Percentiles rank a stretch among this genome's conserved stretches.
phyloP scores from a whole-genome alignment of 2,329 filamentous ascomycete genomes.

The Chrysosporium queenslandicum region DNA sequence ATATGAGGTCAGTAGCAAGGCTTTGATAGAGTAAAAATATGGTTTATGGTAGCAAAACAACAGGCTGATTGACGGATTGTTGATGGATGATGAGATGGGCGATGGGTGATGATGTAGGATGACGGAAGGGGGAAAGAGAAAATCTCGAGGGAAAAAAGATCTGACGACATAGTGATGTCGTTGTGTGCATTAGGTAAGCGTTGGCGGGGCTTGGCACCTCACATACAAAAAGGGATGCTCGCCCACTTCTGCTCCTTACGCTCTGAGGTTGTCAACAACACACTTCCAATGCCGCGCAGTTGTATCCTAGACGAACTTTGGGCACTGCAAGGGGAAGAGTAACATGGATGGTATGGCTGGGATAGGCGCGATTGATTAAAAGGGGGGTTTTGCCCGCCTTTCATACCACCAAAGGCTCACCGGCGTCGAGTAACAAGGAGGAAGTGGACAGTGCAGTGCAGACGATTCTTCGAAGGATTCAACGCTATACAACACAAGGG shows the following conservation, averaged over 20 bases:
- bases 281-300: no score
- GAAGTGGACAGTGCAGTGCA: no score
- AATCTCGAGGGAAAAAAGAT: constrained; percentile 17
- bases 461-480: no score
- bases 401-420: no score
- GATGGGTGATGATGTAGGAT: constrained; percentile 16
- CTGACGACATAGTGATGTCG: constrained; percentile 21
- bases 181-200: constrained; percentile 12
- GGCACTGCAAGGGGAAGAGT: no score
- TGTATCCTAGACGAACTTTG: no score
- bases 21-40: constrained; percentile 9
- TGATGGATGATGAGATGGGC: constrained; percentile 11
- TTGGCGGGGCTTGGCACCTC: constrained; percentile 3
- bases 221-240: constrained; percentile 6
- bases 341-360: no score
- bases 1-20: constrained; percentile 10
- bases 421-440: no score
- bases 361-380: no score
- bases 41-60: constrained; percentile 11
- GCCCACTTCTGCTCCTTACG: neutral
- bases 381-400: no score
- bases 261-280: neutral
- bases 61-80: constrained; percentile 9
- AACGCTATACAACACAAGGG: no score
- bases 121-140: constrained; percentile 15